These are phyloP conservation scores for Podospora pseudocomata DNA, from an alignment of 495 filamentous ascomycete species.

Conservation along the genomic window DNA sequence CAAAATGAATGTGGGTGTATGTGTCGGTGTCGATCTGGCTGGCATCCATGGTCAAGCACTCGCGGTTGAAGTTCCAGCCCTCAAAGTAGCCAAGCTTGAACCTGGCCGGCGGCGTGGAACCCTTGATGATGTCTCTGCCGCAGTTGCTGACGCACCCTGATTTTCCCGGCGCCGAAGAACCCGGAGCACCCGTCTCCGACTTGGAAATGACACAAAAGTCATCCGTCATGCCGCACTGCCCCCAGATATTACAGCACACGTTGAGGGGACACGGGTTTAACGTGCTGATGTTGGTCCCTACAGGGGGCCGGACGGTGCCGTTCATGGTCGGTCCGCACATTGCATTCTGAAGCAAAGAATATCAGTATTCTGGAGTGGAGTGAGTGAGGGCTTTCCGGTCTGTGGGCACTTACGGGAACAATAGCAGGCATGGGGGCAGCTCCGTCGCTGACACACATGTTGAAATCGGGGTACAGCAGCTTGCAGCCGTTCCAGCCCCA, in stretches of 20 bases:
- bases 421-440: slow-evolving; percentile 37
- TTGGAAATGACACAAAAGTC: slow-evolving; percentile 40
- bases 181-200: slow-evolving; percentile 34
- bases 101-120: slow-evolving; percentile 2
- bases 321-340: slow-evolving; percentile 36
- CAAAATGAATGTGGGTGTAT: slow-evolving; percentile 27
- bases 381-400: too few species aligned
- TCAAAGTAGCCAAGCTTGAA: slow-evolving; percentile 31
- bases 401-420: background rate
- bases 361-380: background rate
- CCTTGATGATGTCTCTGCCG: slow-evolving; percentile 32
- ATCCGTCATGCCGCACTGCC: slow-evolving; percentile 45
- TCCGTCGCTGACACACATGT: slow-evolving; percentile 44
- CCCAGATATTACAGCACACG: slow-evolving; percentile 39
- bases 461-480: slow-evolving; percentile 21
- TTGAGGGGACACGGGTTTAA: slow-evolving; percentile 39
- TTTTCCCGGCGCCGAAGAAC: slow-evolving; percentile 23
- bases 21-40: slow-evolving; percentile 9
- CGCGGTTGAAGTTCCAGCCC: slow-evolving; percentile 27
- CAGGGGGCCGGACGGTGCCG: slow-evolving; percentile 13
- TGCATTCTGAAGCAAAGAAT: slow-evolving; percentile 29
- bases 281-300: slow-evolving; percentile 15
- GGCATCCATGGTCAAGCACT: slow-evolving; percentile 23
- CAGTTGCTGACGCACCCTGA: slow-evolving; percentile 44
- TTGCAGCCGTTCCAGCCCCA: slow-evolving; percentile 46